Conservation (phyloP, 305 asterid genomes). For the Solanum hybrid region DNA sequence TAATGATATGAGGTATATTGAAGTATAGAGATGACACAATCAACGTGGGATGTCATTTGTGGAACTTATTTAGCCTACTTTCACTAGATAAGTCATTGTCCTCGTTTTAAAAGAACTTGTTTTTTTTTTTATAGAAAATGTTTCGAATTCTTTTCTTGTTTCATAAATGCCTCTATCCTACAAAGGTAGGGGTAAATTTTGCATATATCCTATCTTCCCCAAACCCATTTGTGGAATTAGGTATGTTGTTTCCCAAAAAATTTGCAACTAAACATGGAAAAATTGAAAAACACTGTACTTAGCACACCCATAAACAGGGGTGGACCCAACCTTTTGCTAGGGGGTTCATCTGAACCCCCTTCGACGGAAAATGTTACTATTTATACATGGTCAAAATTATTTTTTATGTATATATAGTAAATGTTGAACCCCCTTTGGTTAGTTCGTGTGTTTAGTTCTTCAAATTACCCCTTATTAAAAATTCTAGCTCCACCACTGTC, state of each 20-base stretch:
- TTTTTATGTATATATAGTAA: too few species aligned
- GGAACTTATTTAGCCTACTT: not conserved
- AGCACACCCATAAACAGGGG: not conserved
- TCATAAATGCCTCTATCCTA: not conserved
- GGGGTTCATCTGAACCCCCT: too few species aligned
- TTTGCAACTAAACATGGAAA: not conserved
- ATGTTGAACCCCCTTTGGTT: too few species aligned
- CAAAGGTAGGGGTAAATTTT: not conserved
- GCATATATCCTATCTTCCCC: not conserved
- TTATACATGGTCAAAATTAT: too few species aligned
- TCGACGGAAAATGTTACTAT: too few species aligned
- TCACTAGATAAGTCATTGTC: not conserved
- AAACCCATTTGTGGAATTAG: not conserved
- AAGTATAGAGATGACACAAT: not conserved
- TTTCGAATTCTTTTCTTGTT: not conserved
- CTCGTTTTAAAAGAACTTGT: not conserved
- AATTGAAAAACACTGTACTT: not conserved
- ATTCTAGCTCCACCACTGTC: too few species aligned
- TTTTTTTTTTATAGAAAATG: not conserved
- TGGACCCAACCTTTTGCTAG: too few species aligned
- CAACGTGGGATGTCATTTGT: not conserved
- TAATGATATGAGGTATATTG: not conserved
- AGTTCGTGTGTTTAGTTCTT: too few species aligned
- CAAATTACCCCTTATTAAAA: too few species aligned
- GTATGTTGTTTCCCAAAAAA: not conserved